Base-by-base conservation (phyloP, 352 stramenopile species). In the Globisporangium spiculum region DNA sequence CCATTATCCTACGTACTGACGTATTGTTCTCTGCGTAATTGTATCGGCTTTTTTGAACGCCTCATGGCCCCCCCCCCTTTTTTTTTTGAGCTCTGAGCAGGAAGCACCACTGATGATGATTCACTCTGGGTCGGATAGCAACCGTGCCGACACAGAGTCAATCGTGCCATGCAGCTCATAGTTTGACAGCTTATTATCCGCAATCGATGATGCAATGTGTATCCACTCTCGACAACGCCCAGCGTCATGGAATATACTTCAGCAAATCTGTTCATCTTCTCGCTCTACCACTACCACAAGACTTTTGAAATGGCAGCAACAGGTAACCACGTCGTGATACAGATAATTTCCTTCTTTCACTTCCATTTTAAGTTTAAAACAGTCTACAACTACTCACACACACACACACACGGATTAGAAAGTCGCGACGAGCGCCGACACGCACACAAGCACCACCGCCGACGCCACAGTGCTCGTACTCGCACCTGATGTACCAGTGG, bases 401-500 rank as follows among this genome's bases (percentile, higher is more conserved):
- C 10, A 65, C 10, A 65, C 22, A 30, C 26, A 30, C 26, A 30
- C 58, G 36, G 61, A 53, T 60, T 73, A 79, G 66, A 74, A 64
- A 60, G 57, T 26, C 20, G 53, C 26, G 6, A 59, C 12, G 16
- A 70, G 48, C 1, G 72, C 59, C 27, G 65, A 48, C n/a, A 66
- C 50, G 22, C 64, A 67, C 4, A 73, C 7, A 8, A 46, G 52
- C 58, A 79, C 46, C 22, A 41, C 38, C 0, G 32, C 22, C 7
- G 41, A 60, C 26, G 57, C 71, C 0, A 75, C 20, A 4, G 62
- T 56, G 1, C 59, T 30, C 18, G 60, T 24, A 0, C 48, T 64
- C 41, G 75, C 67, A 3, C 36, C 66, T 4, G 55, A 61, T 3
- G 16, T 70, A 14, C 72, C 77, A 16, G 76, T 64, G 32, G 66